Evolutionary conservation across 2,329 filamentous ascomycete species (phyloP).

Genomic region (Periconia digitata): DNA sequence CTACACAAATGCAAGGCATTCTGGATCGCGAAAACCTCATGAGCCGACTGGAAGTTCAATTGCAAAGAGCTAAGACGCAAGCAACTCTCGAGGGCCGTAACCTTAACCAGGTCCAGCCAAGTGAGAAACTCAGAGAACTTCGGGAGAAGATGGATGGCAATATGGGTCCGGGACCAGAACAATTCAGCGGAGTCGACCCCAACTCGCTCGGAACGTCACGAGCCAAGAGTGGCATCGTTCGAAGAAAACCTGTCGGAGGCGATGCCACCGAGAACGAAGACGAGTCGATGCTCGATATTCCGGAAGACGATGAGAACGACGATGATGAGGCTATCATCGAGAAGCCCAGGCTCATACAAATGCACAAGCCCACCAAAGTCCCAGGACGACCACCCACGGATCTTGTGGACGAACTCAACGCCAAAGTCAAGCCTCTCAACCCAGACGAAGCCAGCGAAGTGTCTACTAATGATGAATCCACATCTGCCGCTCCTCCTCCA

Average conservation of each 20-base stretch:
- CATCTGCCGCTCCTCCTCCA: slow-evolving; percentile 60
- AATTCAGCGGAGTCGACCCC: slow-evolving; percentile 61
- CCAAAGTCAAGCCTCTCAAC: slow-evolving; percentile 75
- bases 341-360: slow-evolving; percentile 76
- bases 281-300: slow-evolving; percentile 32
- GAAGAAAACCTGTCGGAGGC: slow-evolving; percentile 42
- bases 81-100: slow-evolving; percentile 94
- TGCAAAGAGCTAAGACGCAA: slow-evolving; percentile 96
- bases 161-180: slow-evolving; percentile 49
- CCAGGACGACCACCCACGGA: slow-evolving; percentile 61
- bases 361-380: slow-evolving; percentile 69
- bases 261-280: slow-evolving; percentile 43
- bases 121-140: slow-evolving; percentile 86
- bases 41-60: slow-evolving; percentile 90
- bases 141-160: slow-evolving; percentile 88
- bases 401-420: slow-evolving; percentile 70
- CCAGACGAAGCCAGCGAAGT: slow-evolving; percentile 67
- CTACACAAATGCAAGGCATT: slow-evolving; percentile 83
- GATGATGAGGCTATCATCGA: slow-evolving; percentile 69
- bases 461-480: slow-evolving; percentile 32
- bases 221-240: slow-evolving; percentile 44
- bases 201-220: slow-evolving; percentile 62
- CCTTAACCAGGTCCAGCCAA: slow-evolving; percentile 83
- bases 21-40: slow-evolving; percentile 90
- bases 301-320: slow-evolving; percentile 56